These are phyloP conservation scores for Reutealis trisperma DNA, from an alignment of 345 rosid species.

Conservation along the genomic window DNA sequence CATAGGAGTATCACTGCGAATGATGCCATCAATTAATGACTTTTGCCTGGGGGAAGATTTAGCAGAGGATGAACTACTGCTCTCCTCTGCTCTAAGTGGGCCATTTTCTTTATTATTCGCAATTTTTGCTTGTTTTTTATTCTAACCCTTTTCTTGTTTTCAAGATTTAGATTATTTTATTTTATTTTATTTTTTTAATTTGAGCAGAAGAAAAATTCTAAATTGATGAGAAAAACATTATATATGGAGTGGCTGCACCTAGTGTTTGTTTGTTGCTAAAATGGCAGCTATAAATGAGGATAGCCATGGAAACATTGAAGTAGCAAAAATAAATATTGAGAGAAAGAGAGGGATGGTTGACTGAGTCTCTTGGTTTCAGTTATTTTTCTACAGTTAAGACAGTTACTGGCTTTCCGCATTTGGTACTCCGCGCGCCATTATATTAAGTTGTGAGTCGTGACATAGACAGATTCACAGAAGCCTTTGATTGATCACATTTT, in stretches of 20 bases:
- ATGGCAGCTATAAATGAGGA: constrained; percentile 35
- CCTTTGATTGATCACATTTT: no score
- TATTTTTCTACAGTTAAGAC: no score
- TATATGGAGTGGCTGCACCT: not conserved
- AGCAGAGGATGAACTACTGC: constrained; percentile 36
- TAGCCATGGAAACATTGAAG: constrained; percentile 30
- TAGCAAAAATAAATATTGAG: not conserved
- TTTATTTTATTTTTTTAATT: no score
- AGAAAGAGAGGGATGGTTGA: constrained; percentile 24
- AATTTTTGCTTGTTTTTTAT: constrained; percentile 33
- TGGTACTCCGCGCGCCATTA: no score
- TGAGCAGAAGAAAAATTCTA: not conserved
- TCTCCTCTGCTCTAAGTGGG: constrained; percentile 37
- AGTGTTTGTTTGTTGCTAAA: not conserved
- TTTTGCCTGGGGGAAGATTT: constrained; percentile 23
- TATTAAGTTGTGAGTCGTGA: no score
- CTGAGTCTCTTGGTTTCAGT: constrained; percentile 17
- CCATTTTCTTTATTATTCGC: constrained; percentile 46
- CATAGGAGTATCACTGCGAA: not conserved
- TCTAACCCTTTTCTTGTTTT: not conserved
- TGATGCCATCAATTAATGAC: constrained; percentile 20
- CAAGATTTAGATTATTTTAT: constrained; percentile 8
- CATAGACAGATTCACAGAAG: no score
- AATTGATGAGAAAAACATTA: not conserved
- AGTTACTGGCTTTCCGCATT: no score